A percentile compares a stretch with the other conserved stretches of the same genome.
phyloP scores from a whole-genome alignment of 2,329 filamentous ascomycete species.

The Pestalotiopsis sp. region DNA sequence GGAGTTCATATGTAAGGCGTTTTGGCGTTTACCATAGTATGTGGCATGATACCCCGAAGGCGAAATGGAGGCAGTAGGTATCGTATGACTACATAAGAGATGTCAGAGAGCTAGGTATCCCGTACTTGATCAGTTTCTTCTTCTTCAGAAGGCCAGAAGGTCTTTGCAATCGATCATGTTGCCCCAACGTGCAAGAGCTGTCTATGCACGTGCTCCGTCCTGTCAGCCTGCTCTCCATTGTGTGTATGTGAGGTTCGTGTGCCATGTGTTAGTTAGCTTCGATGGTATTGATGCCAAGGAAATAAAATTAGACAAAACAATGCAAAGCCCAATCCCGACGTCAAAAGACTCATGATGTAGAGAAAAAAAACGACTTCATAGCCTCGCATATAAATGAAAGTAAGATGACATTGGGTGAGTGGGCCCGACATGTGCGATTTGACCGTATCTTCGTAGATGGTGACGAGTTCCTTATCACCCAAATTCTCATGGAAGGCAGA shows the following conservation, averaged over 20 bases:
- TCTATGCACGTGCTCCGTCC: background rate
- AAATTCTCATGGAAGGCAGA: no score
- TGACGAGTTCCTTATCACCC: no score
- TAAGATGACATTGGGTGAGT: background rate
- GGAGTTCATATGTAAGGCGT: background rate
- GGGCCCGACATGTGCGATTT: background rate
- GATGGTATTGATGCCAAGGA: background rate
- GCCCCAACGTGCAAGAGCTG: background rate
- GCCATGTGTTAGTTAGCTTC: background rate
- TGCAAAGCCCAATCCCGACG: background rate
- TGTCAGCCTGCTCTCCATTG: background rate
- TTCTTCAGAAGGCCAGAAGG: background rate
- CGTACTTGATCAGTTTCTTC: background rate
- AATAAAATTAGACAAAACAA: background rate
- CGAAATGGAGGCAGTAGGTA: background rate
- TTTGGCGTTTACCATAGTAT: slow-evolving; percentile 1
- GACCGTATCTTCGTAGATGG: no score
- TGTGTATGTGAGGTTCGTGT: background rate
- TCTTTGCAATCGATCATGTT: background rate
- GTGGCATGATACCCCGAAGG: slow-evolving; percentile 6
- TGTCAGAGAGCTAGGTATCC: background rate
- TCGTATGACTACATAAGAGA: background rate
- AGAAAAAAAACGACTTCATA: background rate
- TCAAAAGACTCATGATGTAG: background rate
- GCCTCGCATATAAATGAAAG: background rate